Evolutionary conservation across 1,139 yeast species (phyloP).

Genomic region (Magnusiomyces sp.): DNA sequence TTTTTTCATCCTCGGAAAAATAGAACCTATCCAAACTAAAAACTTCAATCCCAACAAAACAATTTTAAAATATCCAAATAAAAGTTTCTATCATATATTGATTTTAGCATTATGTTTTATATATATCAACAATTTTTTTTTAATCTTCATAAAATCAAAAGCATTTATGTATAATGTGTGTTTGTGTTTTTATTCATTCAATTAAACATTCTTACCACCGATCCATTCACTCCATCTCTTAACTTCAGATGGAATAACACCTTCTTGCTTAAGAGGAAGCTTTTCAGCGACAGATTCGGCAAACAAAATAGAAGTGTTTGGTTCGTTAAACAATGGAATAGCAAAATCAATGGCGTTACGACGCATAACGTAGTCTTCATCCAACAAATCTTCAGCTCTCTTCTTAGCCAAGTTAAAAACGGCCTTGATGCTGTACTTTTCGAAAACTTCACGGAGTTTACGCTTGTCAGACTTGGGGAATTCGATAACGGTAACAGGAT

Average conservation of each 20-base stretch:
- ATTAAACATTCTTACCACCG: conserved; percentile 78
- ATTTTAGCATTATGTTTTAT: background rate
- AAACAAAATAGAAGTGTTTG: conserved; percentile 81
- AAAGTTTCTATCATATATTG: background rate
- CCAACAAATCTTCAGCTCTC: conserved; percentile 76
- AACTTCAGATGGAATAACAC: conserved; percentile 73
- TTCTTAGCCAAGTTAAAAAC: conserved; percentile 89
- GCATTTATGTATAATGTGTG: background rate
- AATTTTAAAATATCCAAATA: background rate
- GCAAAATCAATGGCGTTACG: conserved; percentile 98
- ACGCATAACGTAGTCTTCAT: conserved; percentile 94
- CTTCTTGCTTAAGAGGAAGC: conserved; percentile 42
- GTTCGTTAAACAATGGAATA: conserved; percentile 92
- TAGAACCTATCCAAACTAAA: too few relatives aligned
- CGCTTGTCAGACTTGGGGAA: conserved; percentile 92
- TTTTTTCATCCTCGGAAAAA: conserved; percentile 1
- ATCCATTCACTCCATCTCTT: conserved; percentile 94
- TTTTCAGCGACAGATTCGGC: conserved; percentile 74
- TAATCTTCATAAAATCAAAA: background rate
- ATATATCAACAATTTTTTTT: background rate
- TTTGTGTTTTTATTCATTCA: background rate
- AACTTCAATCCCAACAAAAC: too few relatives aligned
- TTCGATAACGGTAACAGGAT: conserved; percentile 53
- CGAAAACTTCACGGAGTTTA: conserved; percentile 87
- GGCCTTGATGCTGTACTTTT: conserved; percentile 68